phyloP scores from a whole-genome alignment of 768 basidiomycete genomes.

The Sutorius australiensis region DNA sequence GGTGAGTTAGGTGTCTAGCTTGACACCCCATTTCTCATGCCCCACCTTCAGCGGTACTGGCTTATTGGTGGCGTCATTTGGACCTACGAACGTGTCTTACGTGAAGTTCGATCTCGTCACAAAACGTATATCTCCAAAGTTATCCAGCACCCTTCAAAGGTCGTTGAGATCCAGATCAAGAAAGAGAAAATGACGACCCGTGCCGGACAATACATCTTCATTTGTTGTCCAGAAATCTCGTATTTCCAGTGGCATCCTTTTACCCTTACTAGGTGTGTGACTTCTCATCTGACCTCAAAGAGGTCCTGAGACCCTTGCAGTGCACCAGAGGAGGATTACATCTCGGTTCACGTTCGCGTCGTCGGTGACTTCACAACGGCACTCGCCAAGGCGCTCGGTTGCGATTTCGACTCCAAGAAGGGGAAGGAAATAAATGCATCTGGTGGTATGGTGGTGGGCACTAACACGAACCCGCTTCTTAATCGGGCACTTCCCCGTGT shows the following conservation, averaged over 20 bases:
- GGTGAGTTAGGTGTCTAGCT: slow-evolving; percentile 45
- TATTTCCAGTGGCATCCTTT: slow-evolving; percentile 99
- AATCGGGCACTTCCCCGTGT: slow-evolving; percentile 80
- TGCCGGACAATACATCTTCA: slow-evolving; percentile 92
- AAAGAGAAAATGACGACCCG: slow-evolving; percentile 83
- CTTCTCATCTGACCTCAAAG: not conserved
- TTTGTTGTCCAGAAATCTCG: slow-evolving; percentile 85
- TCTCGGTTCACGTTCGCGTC: slow-evolving; percentile 89
- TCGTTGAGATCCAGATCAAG: slow-evolving; percentile 95
- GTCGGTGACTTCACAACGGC: slow-evolving; percentile 90
- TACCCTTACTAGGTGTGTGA: slow-evolving; percentile 72
- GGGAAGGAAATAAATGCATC: slow-evolving; percentile 40
- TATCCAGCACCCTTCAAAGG: slow-evolving; percentile 91
- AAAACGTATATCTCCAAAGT: slow-evolving; percentile 91
- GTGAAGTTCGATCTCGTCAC: slow-evolving; percentile 89
- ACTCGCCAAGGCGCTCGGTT: slow-evolving; percentile 78
- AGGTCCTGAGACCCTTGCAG: slow-evolving; percentile 33
- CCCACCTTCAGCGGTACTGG: slow-evolving; percentile 71
- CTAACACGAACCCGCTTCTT: slow-evolving; percentile 52
- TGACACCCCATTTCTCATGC: slow-evolving; percentile 3
- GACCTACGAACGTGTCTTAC: slow-evolving; percentile 84
- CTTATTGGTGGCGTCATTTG: slow-evolving; percentile 81
- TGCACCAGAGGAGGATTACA: slow-evolving; percentile 93
- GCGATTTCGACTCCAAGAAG: slow-evolving; percentile 64
- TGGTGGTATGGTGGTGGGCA: slow-evolving; percentile 61